These are phyloP conservation scores for Asclepias syriaca DNA, from an alignment of 257 asterid genomes.

Conservation along the genomic window DNA sequence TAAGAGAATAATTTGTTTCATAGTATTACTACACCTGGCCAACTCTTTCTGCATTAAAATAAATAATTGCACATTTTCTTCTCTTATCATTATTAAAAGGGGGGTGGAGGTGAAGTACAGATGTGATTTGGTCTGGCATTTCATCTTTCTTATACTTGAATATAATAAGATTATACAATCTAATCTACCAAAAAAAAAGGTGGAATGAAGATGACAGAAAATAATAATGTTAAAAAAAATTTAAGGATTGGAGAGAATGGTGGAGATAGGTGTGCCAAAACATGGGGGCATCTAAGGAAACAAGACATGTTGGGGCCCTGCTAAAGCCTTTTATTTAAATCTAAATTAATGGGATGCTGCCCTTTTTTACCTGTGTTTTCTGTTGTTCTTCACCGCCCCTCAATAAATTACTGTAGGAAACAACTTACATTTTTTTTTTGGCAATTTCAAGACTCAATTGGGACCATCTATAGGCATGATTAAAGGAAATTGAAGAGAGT, in stretches of 20 bases:
- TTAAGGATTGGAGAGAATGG: not conserved
- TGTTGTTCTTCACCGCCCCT: not conserved
- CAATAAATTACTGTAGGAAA: no score
- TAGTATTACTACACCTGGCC: no score
- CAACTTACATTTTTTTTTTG: no score
- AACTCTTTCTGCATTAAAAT: no score
- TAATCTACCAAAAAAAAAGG: no score
- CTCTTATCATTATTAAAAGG: not conserved
- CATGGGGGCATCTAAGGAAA: not conserved
- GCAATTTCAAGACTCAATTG: no score
- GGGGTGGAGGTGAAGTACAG: not conserved
- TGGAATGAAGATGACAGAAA: no score
- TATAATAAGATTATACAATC: no score
- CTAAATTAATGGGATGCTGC: not conserved
- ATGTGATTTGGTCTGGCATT: not conserved
- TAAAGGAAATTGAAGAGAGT: not conserved
- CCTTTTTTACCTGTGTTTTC: not conserved
- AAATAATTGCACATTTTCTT: not conserved
- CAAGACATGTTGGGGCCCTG: slow-evolving; percentile 12
- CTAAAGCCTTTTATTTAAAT: not conserved
- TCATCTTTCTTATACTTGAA: no score
- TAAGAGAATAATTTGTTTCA: no score
- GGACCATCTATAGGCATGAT: no score
- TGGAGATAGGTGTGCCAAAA: not conserved
- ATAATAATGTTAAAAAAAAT: no score